Percentiles rank a stretch among this genome's conserved stretches.
phyloP scores from a whole-genome alignment of 2,329 filamentous ascomycete species.

The Neocatenulostroma microsporum region DNA sequence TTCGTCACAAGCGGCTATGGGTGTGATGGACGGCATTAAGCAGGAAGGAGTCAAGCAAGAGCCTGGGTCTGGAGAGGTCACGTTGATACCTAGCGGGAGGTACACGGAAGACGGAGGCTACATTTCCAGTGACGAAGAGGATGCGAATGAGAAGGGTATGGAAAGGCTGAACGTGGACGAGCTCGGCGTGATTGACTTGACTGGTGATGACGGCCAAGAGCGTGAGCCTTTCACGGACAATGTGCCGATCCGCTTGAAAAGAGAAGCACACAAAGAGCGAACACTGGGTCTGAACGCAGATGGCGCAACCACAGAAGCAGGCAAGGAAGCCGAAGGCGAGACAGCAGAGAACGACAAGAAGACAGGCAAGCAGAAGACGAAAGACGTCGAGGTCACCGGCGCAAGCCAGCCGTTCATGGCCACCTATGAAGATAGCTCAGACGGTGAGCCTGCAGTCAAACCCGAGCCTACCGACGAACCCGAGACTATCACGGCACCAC shows the following conservation, averaged over 20 bases:
- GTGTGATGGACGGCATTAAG: no score
- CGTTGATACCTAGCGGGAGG: slow-evolving; percentile 15
- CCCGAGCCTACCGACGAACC: slow-evolving; percentile 45
- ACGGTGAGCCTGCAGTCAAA: slow-evolving; percentile 41
- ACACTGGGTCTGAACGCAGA: slow-evolving; percentile 43
- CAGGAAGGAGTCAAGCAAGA: slow-evolving; percentile 32
- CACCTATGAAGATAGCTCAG: slow-evolving; percentile 37
- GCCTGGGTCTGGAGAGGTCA: slow-evolving; percentile 12
- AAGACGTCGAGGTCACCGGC: slow-evolving; percentile 37
- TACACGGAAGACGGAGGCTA: slow-evolving; percentile 33
- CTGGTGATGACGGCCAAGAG: slow-evolving; percentile 33
- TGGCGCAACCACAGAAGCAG: slow-evolving; percentile 15
- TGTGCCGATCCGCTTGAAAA: slow-evolving; percentile 48
- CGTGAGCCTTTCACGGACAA: slow-evolving; percentile 28
- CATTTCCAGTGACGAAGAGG: slow-evolving; percentile 44
- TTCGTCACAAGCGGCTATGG: no score
- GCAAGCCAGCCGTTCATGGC: slow-evolving; percentile 37
- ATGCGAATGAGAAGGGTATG: slow-evolving; percentile 39
- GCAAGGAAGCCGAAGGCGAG: no score
- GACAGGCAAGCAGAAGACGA: slow-evolving; percentile 33
- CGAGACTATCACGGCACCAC: slow-evolving; percentile 14
- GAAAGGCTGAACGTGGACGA: slow-evolving; percentile 49
- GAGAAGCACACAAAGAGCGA: slow-evolving; percentile 50
- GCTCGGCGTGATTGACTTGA: slow-evolving; percentile 50
- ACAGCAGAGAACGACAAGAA: slow-evolving; percentile 12